Evolutionary conservation across 202 grass and related monocot species (phyloP).

Genomic region (Digitaria exilis): DNA sequence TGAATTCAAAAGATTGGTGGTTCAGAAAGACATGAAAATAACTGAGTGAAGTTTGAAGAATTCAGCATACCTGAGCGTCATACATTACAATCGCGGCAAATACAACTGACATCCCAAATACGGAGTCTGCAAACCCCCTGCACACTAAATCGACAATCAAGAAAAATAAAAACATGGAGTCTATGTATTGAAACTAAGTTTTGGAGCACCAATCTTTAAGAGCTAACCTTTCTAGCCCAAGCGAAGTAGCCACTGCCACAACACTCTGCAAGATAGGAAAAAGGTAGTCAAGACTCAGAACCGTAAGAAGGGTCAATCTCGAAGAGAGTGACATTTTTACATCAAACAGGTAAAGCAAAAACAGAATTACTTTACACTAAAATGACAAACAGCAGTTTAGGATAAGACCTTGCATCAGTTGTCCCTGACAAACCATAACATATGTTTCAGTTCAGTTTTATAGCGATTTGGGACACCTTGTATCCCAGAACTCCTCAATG

Average conservation of each 20-base stretch:
- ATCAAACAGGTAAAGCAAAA: neutral
- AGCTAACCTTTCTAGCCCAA: conserved; percentile 87
- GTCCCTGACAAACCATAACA: neutral
- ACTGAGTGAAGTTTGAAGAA: neutral
- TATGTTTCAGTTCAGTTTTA: conserved; percentile 1
- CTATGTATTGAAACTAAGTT: neutral
- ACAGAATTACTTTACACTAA: neutral
- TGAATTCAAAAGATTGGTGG: neutral
- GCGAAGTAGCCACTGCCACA: conserved; percentile 64
- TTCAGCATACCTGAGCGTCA: conserved; percentile 75
- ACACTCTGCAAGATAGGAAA: conserved; percentile 52
- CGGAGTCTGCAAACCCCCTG: conserved; percentile 88
- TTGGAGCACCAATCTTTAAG: neutral
- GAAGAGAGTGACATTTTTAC: too few species aligned
- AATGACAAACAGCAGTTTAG: neutral
- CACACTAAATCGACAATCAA: conserved; percentile 51
- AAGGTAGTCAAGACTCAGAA: conserved; percentile 31
- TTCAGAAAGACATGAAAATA: neutral
- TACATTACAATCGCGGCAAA: conserved; percentile 96
- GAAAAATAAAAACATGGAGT: conserved; percentile 9
- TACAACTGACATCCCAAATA: conserved; percentile 94
- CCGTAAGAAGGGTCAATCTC: neutral
- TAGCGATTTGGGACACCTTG: neutral
- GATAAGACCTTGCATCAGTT: neutral
- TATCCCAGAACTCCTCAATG: neutral